phyloP scores from a whole-genome alignment of 768 basidiomycete genomes.

The Lenzites betulinus region DNA sequence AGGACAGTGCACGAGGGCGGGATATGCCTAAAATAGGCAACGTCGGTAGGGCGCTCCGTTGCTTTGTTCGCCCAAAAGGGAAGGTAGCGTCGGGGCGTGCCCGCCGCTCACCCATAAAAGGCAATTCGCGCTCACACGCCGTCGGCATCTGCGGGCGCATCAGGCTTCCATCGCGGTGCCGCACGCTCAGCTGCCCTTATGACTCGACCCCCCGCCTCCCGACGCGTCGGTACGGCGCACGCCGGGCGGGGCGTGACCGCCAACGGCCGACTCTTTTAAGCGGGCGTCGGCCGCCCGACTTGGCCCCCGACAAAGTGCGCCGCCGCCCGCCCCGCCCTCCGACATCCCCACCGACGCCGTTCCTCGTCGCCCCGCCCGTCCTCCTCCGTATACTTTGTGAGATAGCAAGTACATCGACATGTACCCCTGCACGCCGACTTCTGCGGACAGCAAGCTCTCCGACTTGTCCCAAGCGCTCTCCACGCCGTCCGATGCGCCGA shows the following conservation, averaged over 20 bases:
- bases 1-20: slow-evolving; percentile 12
- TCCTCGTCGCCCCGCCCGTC: neutral
- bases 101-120: slow-evolving; percentile 1
- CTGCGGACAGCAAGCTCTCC: slow-evolving; percentile 4
- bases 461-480: slow-evolving; percentile 15
- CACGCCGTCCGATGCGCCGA: slow-evolving; percentile 23
- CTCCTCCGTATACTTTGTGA: neutral
- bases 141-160: neutral
- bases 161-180: slow-evolving; percentile 20
- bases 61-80: neutral
- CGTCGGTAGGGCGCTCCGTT: neutral
- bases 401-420: slow-evolving; percentile 1
- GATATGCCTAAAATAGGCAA: neutral
- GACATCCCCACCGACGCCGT: neutral
- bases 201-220: slow-evolving; percentile 23
- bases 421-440: slow-evolving; percentile 17
- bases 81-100: neutral
- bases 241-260: slow-evolving; percentile 6
- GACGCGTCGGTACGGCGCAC: slow-evolving; percentile 5
- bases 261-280: slow-evolving; percentile 16
- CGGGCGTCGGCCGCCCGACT: slow-evolving; percentile 12
- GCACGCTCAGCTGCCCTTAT: neutral
- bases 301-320: slow-evolving; percentile 8
- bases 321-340: slow-evolving; percentile 16
- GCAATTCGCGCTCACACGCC: slow-evolving; percentile 8